Evolutionary conservation across 352 stramenopile species (phyloP).

Genomic region (Phytophthora multivora): DNA sequence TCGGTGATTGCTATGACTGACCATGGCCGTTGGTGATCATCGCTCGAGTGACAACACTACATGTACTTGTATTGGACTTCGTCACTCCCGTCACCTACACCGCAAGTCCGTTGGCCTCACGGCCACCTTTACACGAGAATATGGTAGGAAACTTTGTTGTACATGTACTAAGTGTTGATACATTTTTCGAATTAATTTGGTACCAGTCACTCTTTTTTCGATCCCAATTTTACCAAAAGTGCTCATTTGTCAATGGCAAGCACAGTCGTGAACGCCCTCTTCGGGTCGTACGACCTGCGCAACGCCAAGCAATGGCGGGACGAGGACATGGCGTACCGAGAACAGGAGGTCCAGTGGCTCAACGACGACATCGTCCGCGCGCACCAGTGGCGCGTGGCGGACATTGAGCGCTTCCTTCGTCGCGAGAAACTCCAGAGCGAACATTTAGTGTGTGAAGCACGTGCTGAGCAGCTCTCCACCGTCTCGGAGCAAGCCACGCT

Average conservation of each 20-base stretch:
- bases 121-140: too few species aligned
- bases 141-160: too few species aligned
- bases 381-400: conserved; percentile 66
- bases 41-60: too few species aligned
- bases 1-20: too few species aligned
- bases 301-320: conserved; percentile 80
- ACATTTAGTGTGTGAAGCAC: conserved; percentile 61
- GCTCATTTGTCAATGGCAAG: conserved; percentile 38
- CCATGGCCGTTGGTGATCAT: too few species aligned
- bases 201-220: too few species aligned
- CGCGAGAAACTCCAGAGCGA: conserved; percentile 72
- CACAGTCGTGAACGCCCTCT: conserved; percentile 66
- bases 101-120: too few species aligned
- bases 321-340: conserved; percentile 67
- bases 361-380: conserved; percentile 77
- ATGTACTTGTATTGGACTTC: too few species aligned
- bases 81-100: too few species aligned
- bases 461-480: conserved; percentile 70
- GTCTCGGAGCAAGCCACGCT: conserved; percentile 74
- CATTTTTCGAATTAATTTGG: too few species aligned
- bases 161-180: too few species aligned
- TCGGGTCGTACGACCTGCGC: conserved; percentile 80
- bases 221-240: too few species aligned
- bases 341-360: conserved; percentile 81
- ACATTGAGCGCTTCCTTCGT: conserved; percentile 72